A percentile compares a stretch with the other conserved stretches of the same genome.
These are phyloP conservation scores for Haplographium delicatum DNA, from an alignment of 495 filamentous ascomycete genomes.

Conservation along the genomic window DNA sequence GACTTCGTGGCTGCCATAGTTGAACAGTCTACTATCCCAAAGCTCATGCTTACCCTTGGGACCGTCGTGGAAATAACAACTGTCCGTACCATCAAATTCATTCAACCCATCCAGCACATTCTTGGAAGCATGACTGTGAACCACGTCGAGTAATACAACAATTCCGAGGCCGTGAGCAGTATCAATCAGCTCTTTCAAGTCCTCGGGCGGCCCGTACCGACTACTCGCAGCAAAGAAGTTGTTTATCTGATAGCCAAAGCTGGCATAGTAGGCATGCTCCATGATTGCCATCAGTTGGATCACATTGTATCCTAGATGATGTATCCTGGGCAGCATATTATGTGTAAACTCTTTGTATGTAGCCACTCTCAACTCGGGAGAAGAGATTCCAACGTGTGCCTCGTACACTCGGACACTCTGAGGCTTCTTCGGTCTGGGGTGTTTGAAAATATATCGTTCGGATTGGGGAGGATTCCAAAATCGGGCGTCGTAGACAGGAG, in stretches of 20 bases:
- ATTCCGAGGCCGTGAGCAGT: constrained; percentile 89
- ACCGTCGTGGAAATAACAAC: constrained; percentile 92
- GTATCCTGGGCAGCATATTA: constrained; percentile 86
- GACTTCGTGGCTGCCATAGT: constrained; percentile 93
- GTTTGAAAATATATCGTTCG: constrained; percentile 75
- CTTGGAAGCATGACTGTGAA: constrained; percentile 97
- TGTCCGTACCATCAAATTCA: constrained; percentile 89
- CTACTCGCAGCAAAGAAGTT: constrained; percentile 98
- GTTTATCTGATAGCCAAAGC: constrained; percentile 97
- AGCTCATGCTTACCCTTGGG: constrained; percentile 78
- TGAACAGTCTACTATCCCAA: constrained; percentile 96
- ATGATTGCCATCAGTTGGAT: constrained; percentile 99
- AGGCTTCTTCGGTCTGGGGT: constrained; percentile 78
- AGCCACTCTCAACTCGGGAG: constrained; percentile 78
- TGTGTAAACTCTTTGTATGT: constrained; percentile 97
- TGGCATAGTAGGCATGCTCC: constrained; percentile 99
- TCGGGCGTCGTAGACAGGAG: constrained; percentile 85
- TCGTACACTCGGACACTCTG: constrained; percentile 87
- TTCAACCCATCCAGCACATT: constrained; percentile 93
- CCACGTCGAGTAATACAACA: constrained; percentile 89
- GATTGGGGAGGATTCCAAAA: constrained; percentile 91
- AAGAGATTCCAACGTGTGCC: constrained; percentile 95
- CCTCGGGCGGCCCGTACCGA: constrained; percentile 89
- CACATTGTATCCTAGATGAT: constrained; percentile 88
- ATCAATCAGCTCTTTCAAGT: constrained; percentile 93